phyloP scores from a whole-genome alignment of 2,329 filamentous ascomycete genomes.

The Aspergillus sp. region DNA sequence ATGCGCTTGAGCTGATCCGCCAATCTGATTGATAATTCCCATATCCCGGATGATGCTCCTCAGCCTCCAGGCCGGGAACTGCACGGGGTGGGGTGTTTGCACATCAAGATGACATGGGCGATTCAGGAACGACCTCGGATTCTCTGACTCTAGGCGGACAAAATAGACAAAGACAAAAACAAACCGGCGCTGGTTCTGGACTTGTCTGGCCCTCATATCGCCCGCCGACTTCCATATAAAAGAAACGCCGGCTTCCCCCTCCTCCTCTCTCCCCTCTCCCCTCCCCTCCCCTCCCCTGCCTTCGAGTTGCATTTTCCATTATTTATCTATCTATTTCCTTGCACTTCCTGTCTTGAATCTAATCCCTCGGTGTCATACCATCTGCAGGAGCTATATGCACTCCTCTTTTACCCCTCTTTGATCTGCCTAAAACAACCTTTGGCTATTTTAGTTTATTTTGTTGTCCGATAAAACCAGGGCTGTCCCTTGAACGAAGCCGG shows the following conservation, averaged over 20 bases:
- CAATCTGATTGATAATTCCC: not conserved
- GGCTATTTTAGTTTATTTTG: not conserved
- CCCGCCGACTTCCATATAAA: not conserved
- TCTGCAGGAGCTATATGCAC: constrained; percentile 6
- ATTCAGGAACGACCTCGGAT: constrained; percentile 8
- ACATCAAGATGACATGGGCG: not conserved
- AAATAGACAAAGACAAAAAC: not conserved
- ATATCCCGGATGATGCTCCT: not conserved
- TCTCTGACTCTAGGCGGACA: not conserved
- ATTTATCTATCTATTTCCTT: not conserved
- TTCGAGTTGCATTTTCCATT: not conserved
- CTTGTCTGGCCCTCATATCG: not conserved
- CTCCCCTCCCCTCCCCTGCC: not conserved
- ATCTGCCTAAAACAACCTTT: constrained; percentile 5
- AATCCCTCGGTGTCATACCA: constrained; percentile 3
- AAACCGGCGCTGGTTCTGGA: not conserved
- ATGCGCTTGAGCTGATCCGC: not conserved
- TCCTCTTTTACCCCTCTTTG: constrained; percentile 22
- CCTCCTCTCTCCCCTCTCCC: not conserved
- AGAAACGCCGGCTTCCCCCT: not conserved
- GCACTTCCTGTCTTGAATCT: not conserved
- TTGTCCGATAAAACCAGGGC: not conserved
- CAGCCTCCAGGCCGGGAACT: not conserved
- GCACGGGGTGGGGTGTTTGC: constrained; percentile 5
- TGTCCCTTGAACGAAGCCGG: too few species aligned